Conservation (phyloP, 1,139 yeast genomes). For the Suzukiozyma palmioleophila region DNA sequence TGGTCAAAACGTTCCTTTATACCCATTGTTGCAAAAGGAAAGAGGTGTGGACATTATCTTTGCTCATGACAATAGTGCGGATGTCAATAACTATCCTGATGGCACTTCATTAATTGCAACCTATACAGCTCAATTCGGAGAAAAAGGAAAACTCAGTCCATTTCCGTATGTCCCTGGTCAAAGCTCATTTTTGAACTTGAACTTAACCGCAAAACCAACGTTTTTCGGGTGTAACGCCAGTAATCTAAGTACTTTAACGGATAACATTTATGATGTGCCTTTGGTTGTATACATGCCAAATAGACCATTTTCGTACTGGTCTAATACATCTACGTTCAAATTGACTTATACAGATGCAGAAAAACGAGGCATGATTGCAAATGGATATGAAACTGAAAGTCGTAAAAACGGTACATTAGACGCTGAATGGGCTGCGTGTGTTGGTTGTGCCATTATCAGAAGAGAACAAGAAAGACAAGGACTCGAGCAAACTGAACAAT, state of each 20-base stretch:
- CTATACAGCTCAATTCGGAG: constrained; percentile 28
- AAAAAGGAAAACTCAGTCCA: constrained; percentile 24
- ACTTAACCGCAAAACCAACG: constrained; percentile 39
- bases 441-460: constrained; percentile 40
- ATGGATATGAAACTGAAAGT: constrained; percentile 34
- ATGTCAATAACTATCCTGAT: constrained; percentile 29
- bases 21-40: constrained; percentile 23
- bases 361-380: constrained; percentile 33
- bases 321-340: constrained; percentile 36
- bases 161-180: constrained; percentile 38
- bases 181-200: constrained; percentile 26
- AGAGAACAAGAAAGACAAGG: constrained; percentile 41
- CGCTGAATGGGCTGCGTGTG: constrained; percentile 36
- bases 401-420: constrained; percentile 32
- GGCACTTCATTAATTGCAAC: constrained; percentile 32
- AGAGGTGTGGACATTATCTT: constrained; percentile 25
- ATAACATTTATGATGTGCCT: constrained; percentile 35
- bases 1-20: constrained; percentile 25
- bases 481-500: constrained; percentile 31
- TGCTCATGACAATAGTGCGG: constrained; percentile 30
- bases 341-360: constrained; percentile 30
- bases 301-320: constrained; percentile 34
- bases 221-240: constrained; percentile 43
- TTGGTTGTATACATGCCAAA: constrained; percentile 37
- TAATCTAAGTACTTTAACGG: constrained; percentile 31